Evolutionary conservation across 176 grass and related monocot species (phyloP).

Genomic region (Zoysia japonica): DNA sequence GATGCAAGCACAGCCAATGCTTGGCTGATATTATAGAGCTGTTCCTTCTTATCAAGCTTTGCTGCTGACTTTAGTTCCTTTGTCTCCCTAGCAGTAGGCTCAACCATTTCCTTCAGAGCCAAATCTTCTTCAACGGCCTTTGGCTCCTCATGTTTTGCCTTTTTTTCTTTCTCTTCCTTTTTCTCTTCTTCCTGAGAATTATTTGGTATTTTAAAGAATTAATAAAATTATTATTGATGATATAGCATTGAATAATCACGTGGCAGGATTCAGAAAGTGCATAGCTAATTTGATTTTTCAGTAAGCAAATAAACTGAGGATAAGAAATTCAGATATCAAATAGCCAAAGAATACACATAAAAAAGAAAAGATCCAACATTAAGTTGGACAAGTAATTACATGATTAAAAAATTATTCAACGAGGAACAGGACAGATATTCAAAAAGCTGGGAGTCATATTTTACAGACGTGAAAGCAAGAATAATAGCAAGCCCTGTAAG

Average conservation of each 20-base stretch:
- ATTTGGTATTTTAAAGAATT: slow-evolving; percentile 23
- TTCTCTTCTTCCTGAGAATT: slow-evolving; percentile 76
- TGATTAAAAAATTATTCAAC: slow-evolving; percentile 20
- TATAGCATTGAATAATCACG: slow-evolving; percentile 18
- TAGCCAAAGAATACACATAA: neutral
- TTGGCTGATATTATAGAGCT: slow-evolving; percentile 76
- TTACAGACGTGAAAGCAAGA: slow-evolving; percentile 3
- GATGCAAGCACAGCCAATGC: slow-evolving; percentile 87
- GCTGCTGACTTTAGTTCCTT: slow-evolving; percentile 63
- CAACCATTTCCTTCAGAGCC: slow-evolving; percentile 85
- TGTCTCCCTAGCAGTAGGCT: slow-evolving; percentile 70
- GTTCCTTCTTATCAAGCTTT: slow-evolving; percentile 60
- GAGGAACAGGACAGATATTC: neutral
- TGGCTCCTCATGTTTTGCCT: slow-evolving; percentile 54
- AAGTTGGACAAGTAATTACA: slow-evolving; percentile 10
- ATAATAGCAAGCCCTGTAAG: neutral
- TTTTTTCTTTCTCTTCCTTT: slow-evolving; percentile 73
- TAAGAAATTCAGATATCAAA: slow-evolving; percentile 15
- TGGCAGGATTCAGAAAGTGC: neutral
- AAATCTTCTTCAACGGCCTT: slow-evolving; percentile 59
- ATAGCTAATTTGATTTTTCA: neutral
- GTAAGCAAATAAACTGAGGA: neutral
- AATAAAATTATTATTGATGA: neutral
- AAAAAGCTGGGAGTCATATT: neutral
- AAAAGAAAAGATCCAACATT: neutral